Conservation (phyloP, 768 basidiomycete genomes). For the Pleurotus pulmonarius region DNA sequence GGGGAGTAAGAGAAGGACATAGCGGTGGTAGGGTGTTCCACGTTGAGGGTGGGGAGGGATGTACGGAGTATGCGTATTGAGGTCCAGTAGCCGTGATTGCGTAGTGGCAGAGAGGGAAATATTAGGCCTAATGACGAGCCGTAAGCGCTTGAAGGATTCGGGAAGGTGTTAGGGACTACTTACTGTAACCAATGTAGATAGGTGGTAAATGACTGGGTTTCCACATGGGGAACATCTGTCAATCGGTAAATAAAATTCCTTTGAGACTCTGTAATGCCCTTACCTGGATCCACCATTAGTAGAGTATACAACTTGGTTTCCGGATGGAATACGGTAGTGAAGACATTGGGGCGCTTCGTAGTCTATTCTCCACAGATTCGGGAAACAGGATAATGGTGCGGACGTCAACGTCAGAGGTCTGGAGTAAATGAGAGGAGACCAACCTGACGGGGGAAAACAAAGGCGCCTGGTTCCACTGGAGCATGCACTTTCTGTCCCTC, state of each 20-base stretch:
- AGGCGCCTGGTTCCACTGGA: conserved; percentile 69
- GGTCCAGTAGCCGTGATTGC: conserved; percentile 26
- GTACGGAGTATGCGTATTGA: conserved; percentile 64
- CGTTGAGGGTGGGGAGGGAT: conserved; percentile 90
- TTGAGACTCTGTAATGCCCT: neutral
- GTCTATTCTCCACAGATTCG: conserved; percentile 43
- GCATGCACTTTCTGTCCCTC: conserved; percentile 29
- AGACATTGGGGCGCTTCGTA: conserved; percentile 55
- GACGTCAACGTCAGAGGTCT: too few relatives aligned
- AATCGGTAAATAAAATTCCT: too few relatives aligned
- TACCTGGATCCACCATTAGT: conserved; percentile 85
- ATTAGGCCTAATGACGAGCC: conserved; percentile 57
- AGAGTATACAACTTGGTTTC: conserved; percentile 84
- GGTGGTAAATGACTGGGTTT: conserved; percentile 57
- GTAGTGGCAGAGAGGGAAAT: conserved; percentile 67
- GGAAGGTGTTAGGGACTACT: conserved; percentile 20
- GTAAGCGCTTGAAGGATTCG: conserved; percentile 8
- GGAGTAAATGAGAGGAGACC: conserved; percentile 11
- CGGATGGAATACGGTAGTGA: conserved; percentile 76
- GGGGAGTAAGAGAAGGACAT: conserved; percentile 70
- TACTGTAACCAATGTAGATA: conserved; percentile 88
- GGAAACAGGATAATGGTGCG: neutral
- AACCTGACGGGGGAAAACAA: conserved; percentile 66
- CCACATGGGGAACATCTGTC: conserved; percentile 79
- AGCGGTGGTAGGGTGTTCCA: conserved; percentile 90